Conservation (phyloP, 2,329 filamentous ascomycete genomes). For the Penicillium sp. region DNA sequence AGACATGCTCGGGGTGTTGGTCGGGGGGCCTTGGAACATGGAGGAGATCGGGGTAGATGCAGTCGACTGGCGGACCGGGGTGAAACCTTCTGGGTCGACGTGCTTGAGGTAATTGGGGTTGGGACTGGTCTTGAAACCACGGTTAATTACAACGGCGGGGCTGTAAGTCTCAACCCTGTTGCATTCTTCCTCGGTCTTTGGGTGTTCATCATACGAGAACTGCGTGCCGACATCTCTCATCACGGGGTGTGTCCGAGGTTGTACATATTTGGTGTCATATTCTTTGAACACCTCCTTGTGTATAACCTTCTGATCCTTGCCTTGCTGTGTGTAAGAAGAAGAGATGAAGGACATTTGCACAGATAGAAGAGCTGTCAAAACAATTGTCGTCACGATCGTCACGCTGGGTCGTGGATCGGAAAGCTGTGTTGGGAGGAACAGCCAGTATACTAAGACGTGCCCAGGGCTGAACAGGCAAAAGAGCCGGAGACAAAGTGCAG, state of each 20-base stretch:
- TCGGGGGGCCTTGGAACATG: slow-evolving; percentile 28
- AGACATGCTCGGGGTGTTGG: slow-evolving; percentile 46
- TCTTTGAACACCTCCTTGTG: slow-evolving; percentile 91
- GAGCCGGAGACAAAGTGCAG: slow-evolving; percentile 75
- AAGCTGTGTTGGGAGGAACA: slow-evolving; percentile 75
- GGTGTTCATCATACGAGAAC: slow-evolving; percentile 50
- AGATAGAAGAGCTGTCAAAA: slow-evolving; percentile 72
- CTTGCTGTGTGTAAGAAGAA: slow-evolving; percentile 74
- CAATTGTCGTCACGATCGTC: slow-evolving; percentile 77
- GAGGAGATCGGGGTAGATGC: slow-evolving; percentile 42
- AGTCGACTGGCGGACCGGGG: slow-evolving; percentile 40
- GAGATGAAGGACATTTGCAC: slow-evolving; percentile 72
- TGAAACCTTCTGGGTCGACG: slow-evolving; percentile 63
- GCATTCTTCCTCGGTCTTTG: slow-evolving; percentile 44
- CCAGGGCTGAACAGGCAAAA: slow-evolving; percentile 92
- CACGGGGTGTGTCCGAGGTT: slow-evolving; percentile 78
- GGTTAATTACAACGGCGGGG: slow-evolving; percentile 63
- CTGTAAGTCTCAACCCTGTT: slow-evolving; percentile 62
- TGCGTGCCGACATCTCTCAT: slow-evolving; percentile 80
- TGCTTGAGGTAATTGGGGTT: slow-evolving; percentile 77
- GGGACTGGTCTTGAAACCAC: slow-evolving; percentile 75
- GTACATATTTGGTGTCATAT: slow-evolving; percentile 94
- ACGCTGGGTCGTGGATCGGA: slow-evolving; percentile 80
- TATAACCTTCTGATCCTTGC: slow-evolving; percentile 78
- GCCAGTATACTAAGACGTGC: slow-evolving; percentile 85